phyloP scores from a whole-genome alignment of 441 rosid genomes.

The Manihot esculenta region DNA sequence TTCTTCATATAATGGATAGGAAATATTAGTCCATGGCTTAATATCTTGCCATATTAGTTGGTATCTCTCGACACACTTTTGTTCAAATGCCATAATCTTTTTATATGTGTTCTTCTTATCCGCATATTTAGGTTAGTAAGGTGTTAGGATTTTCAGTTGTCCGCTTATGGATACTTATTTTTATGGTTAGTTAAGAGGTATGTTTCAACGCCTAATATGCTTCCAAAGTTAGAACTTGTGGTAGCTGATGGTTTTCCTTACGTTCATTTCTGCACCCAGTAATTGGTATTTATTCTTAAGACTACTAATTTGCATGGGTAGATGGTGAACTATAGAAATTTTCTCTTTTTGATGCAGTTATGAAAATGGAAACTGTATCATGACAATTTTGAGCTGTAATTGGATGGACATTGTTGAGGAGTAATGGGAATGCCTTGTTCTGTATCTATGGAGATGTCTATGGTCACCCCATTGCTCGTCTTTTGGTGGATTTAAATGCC shows the following conservation, averaged over 20 bases:
- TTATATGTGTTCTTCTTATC: too few species aligned
- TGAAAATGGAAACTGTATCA: neutral
- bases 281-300: neutral
- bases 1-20: neutral
- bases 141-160: too few species aligned
- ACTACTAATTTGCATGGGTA: neutral
- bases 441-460: neutral
- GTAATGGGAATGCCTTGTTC: conserved; percentile 4
- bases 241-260: neutral
- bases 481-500: neutral
- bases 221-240: neutral
- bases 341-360: conserved; percentile 11
- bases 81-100: too few species aligned
- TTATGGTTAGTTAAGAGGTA: too few species aligned
- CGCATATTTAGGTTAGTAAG: too few species aligned
- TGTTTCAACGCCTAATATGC: neutral
- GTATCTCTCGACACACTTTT: too few species aligned
- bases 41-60: too few species aligned
- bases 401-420: neutral
- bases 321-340: neutral
- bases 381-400: neutral
- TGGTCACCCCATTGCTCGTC: neutral
- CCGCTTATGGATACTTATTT: too few species aligned
- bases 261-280: neutral
- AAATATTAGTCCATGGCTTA: neutral